These are phyloP conservation scores for Achaetomium macrosporum DNA, from an alignment of 2,329 filamentous ascomycete genomes.

Conservation along the genomic window DNA sequence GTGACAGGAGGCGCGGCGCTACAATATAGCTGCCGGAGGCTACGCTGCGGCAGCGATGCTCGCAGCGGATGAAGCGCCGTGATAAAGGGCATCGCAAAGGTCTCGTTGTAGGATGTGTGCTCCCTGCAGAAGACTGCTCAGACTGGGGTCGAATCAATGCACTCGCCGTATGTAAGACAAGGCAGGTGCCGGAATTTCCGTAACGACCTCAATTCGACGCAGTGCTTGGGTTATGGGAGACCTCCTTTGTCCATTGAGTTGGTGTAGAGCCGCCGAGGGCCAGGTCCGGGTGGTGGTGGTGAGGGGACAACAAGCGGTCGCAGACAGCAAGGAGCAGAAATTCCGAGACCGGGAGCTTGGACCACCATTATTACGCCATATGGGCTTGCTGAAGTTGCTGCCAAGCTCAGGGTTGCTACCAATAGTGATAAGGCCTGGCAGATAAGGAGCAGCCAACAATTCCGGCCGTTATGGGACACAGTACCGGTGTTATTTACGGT, in stretches of 20 bases:
- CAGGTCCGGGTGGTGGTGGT: conserved; percentile 2
- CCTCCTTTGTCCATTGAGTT: conserved; percentile 12
- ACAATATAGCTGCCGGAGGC: conserved; percentile 29
- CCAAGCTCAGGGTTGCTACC: neutral
- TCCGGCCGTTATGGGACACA: too few relatives aligned
- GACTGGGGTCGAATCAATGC: neutral
- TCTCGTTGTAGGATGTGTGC: neutral
- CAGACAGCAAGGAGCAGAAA: neutral
- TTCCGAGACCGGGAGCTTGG: conserved; percentile 11
- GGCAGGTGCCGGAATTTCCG: neutral
- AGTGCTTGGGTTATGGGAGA: neutral
- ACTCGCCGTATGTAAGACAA: neutral
- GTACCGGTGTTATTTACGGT: too few relatives aligned
- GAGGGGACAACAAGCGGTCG: neutral
- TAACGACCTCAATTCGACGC: conserved; percentile 3
- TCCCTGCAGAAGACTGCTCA: neutral
- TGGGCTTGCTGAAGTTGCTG: neutral
- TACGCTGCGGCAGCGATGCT: conserved; percentile 35
- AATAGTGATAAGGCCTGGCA: too few relatives aligned
- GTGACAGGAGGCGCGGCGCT: conserved; percentile 20
- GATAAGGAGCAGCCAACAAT: too few relatives aligned
- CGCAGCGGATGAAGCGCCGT: conserved; percentile 39
- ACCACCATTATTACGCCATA: conserved; percentile 7
- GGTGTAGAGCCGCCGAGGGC: neutral
- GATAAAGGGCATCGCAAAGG: conserved; percentile 38